phyloP scores from a whole-genome alignment of 805 yeast species.

The Wickerhamiella domercqiae region DNA sequence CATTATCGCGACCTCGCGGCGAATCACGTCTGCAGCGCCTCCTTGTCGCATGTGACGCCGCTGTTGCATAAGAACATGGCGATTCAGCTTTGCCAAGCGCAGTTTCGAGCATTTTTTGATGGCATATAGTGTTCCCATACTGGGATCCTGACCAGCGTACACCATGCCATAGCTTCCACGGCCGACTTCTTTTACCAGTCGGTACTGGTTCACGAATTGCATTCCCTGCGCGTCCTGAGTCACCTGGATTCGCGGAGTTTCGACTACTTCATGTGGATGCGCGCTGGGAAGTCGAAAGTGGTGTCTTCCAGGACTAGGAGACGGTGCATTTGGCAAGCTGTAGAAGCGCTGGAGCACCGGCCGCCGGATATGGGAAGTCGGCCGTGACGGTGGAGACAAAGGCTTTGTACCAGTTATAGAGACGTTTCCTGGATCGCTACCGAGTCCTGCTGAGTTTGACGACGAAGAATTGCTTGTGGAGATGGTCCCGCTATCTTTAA shows the following conservation, averaged over 20 bases:
- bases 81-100: slow-evolving; percentile 23
- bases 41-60: slow-evolving; percentile 11
- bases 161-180: slow-evolving; percentile 87
- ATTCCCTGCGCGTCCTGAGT: slow-evolving; percentile 20
- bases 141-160: slow-evolving; percentile 58
- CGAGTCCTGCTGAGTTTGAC: too few relatives aligned
- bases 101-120: slow-evolving; percentile 28
- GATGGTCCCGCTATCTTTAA: too few relatives aligned
- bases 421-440: too few relatives aligned
- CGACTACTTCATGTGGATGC: slow-evolving; percentile 23
- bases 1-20: slow-evolving; percentile 59
- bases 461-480: too few relatives aligned
- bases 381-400: too few relatives aligned
- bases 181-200: slow-evolving; percentile 60
- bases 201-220: slow-evolving; percentile 32
- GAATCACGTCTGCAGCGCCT: slow-evolving; percentile 20
- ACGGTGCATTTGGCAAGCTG: slow-evolving; percentile 21
- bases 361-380: too few relatives aligned
- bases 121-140: slow-evolving; percentile 35
- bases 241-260: slow-evolving; percentile 20
- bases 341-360: slow-evolving; percentile 23
- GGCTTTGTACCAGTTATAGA: too few relatives aligned
- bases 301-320: slow-evolving; percentile 23
- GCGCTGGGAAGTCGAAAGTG: slow-evolving; percentile 23
- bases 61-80: slow-evolving; percentile 18